These are phyloP conservation scores for Lizonia empirigonia DNA, from an alignment of 2,329 filamentous ascomycete species.

Conservation along the genomic window DNA sequence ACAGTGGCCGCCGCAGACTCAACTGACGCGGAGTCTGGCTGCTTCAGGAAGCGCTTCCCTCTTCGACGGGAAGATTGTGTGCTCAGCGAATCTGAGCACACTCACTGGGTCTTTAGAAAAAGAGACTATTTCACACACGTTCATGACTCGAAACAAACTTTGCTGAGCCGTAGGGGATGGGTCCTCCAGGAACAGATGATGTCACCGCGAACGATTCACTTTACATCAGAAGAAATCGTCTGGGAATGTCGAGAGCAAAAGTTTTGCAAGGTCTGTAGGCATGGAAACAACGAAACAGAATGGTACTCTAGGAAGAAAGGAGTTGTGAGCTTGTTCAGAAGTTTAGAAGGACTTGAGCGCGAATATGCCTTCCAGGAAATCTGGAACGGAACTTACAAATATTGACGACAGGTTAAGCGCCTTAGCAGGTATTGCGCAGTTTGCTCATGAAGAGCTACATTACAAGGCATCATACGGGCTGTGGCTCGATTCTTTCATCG, in stretches of 20 bases:
- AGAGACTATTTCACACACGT: not conserved
- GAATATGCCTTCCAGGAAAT: not conserved
- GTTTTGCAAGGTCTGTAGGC: not conserved
- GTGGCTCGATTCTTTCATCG: not conserved
- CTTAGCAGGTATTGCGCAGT: not conserved
- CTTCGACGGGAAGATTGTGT: not conserved
- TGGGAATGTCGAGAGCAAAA: not conserved
- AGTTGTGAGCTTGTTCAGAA: not conserved
- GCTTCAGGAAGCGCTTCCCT: not conserved
- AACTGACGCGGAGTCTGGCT: not conserved
- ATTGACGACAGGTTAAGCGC: not conserved
- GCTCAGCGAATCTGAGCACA: not conserved
- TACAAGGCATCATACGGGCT: not conserved
- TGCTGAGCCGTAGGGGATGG: not conserved
- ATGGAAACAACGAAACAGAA: not conserved
- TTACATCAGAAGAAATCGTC: not conserved
- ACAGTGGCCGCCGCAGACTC: not conserved
- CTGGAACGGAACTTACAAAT: not conserved
- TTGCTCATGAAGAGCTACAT: not conserved
- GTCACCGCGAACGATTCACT: not conserved
- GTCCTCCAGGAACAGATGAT: not conserved
- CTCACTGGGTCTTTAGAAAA: not conserved
- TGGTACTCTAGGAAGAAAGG: not conserved
- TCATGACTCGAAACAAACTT: not conserved
- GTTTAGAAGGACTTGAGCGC: not conserved